Evolutionary conservation across 129 eudicot species (phyloP).

Genomic region (Centaurea solstitialis): DNA sequence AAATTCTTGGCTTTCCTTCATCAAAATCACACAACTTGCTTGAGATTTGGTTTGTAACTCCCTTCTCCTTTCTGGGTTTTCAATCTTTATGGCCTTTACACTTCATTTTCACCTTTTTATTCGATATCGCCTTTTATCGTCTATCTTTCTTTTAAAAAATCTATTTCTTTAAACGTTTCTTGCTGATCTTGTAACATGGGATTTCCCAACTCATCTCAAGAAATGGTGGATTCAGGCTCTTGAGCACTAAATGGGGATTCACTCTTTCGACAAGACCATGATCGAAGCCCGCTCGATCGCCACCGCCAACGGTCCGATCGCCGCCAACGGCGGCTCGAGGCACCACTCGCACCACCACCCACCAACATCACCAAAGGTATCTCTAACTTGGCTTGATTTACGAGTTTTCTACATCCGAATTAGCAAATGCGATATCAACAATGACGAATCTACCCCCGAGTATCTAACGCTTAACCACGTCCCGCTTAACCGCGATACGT

Average conservation of each 20-base stretch:
- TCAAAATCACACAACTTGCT: not conserved
- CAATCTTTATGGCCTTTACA: not conserved
- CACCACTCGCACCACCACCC: constrained; percentile 49
- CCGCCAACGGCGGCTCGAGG: constrained; percentile 43
- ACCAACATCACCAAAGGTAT: constrained; percentile 32
- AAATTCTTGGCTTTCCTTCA: constrained; percentile 22
- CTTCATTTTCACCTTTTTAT: not conserved
- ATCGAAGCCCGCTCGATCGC: constrained; percentile 40
- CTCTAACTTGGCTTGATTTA: constrained; percentile 73
- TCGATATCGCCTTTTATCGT: not conserved
- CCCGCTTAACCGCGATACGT: constrained; percentile 77
- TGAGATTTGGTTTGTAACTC: not conserved
- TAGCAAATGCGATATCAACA: constrained; percentile 60
- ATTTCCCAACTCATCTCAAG: constrained; percentile 26
- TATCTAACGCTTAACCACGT: constrained; percentile 77
- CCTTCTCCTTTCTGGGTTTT: not conserved
- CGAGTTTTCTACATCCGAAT: constrained; percentile 83
- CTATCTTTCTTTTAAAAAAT: constrained; percentile 14
- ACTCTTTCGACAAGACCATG: constrained; percentile 32
- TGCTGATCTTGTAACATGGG: constrained; percentile 25
- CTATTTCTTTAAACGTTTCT: constrained; percentile 36
- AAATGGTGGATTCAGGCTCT: constrained; percentile 35
- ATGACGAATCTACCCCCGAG: constrained; percentile 72
- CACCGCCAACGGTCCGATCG: constrained; percentile 39
- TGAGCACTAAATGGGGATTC: constrained; percentile 17